Conservation (phyloP, 2,329 filamentous ascomycete species). For the Trichoderma sp. region DNA sequence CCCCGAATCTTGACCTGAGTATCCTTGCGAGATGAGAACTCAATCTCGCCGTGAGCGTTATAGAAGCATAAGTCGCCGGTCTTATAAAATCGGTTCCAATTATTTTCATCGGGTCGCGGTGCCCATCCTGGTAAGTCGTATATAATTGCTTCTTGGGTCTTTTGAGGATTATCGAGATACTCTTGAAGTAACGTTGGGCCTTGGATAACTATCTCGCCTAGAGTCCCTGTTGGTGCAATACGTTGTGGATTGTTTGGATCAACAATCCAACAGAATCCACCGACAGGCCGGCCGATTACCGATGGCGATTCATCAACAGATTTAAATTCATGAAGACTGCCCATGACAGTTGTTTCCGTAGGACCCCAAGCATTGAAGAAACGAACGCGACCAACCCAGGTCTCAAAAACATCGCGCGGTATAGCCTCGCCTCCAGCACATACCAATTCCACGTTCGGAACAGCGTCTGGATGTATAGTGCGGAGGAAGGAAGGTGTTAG, state of each 20-base stretch:
- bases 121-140: not conserved
- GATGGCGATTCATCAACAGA: slow-evolving; percentile 3
- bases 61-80: slow-evolving; percentile 15
- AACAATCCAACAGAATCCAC: slow-evolving; percentile 18
- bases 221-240: slow-evolving; percentile 15
- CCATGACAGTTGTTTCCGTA: slow-evolving; percentile 11
- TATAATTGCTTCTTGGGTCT: not conserved
- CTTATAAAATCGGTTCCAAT: slow-evolving; percentile 19
- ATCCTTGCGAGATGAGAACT: slow-evolving; percentile 15
- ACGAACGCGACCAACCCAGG: slow-evolving; percentile 19
- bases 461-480: not conserved
- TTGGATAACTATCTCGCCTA: slow-evolving; percentile 22
- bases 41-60: not conserved
- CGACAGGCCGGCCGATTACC: slow-evolving; percentile 13
- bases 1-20: not conserved
- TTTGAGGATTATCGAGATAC: slow-evolving; percentile 18
- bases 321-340: slow-evolving; percentile 19
- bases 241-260: slow-evolving; percentile 9
- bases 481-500: slow-evolving; percentile 19
- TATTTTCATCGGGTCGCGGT: not conserved
- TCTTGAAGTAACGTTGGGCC: slow-evolving; percentile 14
- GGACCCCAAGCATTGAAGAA: slow-evolving; percentile 27
- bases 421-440: slow-evolving; percentile 22
- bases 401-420: slow-evolving; percentile 7
- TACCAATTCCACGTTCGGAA: slow-evolving; percentile 19